A percentile compares a stretch with the other conserved stretches of the same genome.
phyloP scores from a whole-genome alignment of 2,329 filamentous ascomycete genomes.

The Epichloe brachyelytri region DNA sequence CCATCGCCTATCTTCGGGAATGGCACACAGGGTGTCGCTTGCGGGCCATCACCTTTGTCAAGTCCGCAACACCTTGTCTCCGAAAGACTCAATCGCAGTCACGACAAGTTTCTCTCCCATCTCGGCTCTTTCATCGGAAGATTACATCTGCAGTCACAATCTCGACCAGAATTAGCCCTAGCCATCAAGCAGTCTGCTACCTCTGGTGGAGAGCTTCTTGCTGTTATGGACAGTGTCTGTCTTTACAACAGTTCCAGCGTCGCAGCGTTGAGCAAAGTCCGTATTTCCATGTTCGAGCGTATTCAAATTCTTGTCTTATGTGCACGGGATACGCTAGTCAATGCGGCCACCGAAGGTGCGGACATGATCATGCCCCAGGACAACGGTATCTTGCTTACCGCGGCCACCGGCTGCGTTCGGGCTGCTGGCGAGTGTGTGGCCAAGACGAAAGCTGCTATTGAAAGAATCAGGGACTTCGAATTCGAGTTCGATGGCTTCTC shows the following conservation, averaged over 20 bases:
- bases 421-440: slow-evolving; percentile 84
- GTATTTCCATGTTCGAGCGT: slow-evolving; percentile 63
- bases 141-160: slow-evolving; percentile 84
- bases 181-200: slow-evolving; percentile 75
- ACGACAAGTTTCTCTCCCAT: slow-evolving; percentile 82
- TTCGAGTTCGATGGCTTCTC: slow-evolving; percentile 53
- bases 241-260: slow-evolving; percentile 60
- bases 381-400: slow-evolving; percentile 59
- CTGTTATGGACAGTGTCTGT: slow-evolving; percentile 71
- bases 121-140: slow-evolving; percentile 86
- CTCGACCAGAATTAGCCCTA: slow-evolving; percentile 66
- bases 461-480: slow-evolving; percentile 84
- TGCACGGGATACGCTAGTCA: slow-evolving; percentile 65
- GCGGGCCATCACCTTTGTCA: slow-evolving; percentile 49
- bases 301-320: slow-evolving; percentile 71
- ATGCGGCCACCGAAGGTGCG: slow-evolving; percentile 55
- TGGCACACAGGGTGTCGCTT: slow-evolving; percentile 66
- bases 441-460: slow-evolving; percentile 73
- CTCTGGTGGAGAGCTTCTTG: slow-evolving; percentile 67
- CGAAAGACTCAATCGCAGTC: slow-evolving; percentile 62
- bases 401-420: slow-evolving; percentile 78
- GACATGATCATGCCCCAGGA: slow-evolving; percentile 72
- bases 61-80: slow-evolving; percentile 67
- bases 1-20: slow-evolving; percentile 38
- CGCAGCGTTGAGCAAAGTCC: slow-evolving; percentile 53